Base-by-base conservation (phyloP, 2,329 filamentous ascomycete species). In the Scedosporium dehoogii region DNA sequence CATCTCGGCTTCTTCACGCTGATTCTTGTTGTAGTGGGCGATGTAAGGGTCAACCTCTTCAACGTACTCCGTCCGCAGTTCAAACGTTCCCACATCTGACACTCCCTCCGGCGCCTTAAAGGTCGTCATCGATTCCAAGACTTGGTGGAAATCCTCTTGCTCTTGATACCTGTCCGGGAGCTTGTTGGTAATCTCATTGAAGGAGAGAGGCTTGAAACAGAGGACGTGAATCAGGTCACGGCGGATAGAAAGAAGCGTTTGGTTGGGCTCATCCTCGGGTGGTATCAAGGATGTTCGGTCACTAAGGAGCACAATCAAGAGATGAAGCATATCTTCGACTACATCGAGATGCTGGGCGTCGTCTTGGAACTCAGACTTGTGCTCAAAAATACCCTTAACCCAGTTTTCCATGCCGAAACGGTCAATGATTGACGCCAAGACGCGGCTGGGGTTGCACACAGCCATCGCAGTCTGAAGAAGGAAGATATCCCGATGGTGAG, bases 201-300 rank as follows among this genome's bases (percentile, higher is more conserved):
- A 97, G 0, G 93, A 96, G 5, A 99, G 79, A 0, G 94, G 92
- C 74, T 96, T 96, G 81, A 97, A 97, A 78, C 93, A 97, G 29
- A 99, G 80, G 6, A 96, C 90, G 72, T 99, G 96, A 1, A 88
- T 90, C 66, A 99, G 90, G 69, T 99, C 96, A 58, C 92, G 87
- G 62, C 90, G 88, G 75, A 97, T 89, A 10, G 88, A 86, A 58
- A 87, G 78, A 9, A 89, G 74, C 60, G 89, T 85, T 18, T 87
- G 82, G 62, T 85, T 82, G 12, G 81, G 77, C 64, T 89, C 86
- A 60, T 88, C 83, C 62, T 89, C 84, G 6, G 81, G 79, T 1
- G 88, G 85, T 46, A 92, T 81, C 57, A 99, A 79, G 1, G 89
- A 89, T 2, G 89, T 91, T 27, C 94, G 86, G 72, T 99, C 94